Conservation (phyloP, 495 filamentous ascomycete species). For the Aspergillus campestris region DNA sequence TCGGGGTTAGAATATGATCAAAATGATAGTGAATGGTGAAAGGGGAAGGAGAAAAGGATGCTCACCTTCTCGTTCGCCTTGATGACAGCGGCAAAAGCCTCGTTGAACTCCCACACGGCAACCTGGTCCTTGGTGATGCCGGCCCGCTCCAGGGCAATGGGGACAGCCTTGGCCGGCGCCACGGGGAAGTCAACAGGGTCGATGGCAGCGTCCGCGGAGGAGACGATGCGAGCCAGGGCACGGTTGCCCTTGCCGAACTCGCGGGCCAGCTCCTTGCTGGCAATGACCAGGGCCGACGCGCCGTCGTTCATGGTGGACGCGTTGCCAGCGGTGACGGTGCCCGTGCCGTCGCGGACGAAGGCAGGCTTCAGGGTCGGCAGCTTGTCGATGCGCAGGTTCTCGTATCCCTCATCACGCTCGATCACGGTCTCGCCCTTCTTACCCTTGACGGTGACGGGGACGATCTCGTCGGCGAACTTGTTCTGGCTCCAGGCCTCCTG, state of each 20-base stretch:
- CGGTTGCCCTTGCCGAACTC: conserved; percentile 64
- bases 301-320: conserved; percentile 90
- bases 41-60: neutral
- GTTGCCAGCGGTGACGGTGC: conserved; percentile 92
- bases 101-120: conserved; percentile 95
- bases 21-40: conserved; percentile 9
- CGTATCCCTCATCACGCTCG: conserved; percentile 77
- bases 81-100: conserved; percentile 94
- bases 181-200: conserved; percentile 95
- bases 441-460: conserved; percentile 70
- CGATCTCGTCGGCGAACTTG: conserved; percentile 79
- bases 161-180: conserved; percentile 86
- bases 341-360: conserved; percentile 72
- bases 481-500: conserved; percentile 81
- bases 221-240: conserved; percentile 76
- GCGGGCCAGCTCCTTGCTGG: conserved; percentile 63
- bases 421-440: conserved; percentile 78
- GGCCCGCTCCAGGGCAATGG: conserved; percentile 78
- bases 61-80: conserved; percentile 84
- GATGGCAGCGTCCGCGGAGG: conserved; percentile 82
- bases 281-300: conserved; percentile 82
- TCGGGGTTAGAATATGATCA: neutral
- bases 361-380: conserved; percentile 81
- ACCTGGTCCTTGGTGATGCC: conserved; percentile 86
- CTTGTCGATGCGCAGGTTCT: conserved; percentile 76